Base-by-base conservation (phyloP, 1,139 yeast genomes). In the Diutina scorzettiae region DNA sequence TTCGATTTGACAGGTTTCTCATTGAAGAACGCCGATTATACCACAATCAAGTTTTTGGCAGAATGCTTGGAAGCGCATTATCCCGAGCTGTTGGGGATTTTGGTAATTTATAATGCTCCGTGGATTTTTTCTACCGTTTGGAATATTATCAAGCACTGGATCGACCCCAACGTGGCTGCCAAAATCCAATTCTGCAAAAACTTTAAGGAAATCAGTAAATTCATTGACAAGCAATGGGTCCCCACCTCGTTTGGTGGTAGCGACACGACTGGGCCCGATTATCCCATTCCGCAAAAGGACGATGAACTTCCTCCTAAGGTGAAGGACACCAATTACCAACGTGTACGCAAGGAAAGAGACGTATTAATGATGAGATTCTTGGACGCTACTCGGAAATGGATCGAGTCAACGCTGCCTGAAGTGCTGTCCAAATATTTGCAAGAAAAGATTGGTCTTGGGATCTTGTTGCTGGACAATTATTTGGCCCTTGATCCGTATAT, bases 121-220 rank as follows among this genome's bases (percentile, higher is more conserved):
- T 83, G 95, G 93, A 71, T 86, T 40, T 86, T 86, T 64, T 73
- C 79, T 47, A 84, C 93, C 27, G 81, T 85, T 48, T 86, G 95
- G 95, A 78, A 77, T 47, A 71, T 85, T 50, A 78, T 86, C 53
- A 84, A 81, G 58, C 78, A 76, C 49, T 85, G 95, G 95, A 64
- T 86, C 45, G 95, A 86, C 54, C 95, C 95, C 1, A 89, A 80
- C 8, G 93, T 86, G 39, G 94, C 93, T 0, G 68, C 84, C 24
- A 86, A 84, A 60, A 79, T 86, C 50, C 69, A 72, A 21, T 86
- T 86, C 60, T 83, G 95, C 23, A 76, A 78, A 52, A 63, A 63
- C 43, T 51, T 62, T 12, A 67, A 72, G 42, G 94, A 85, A 46
- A 60, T 86, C 50, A 66, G 65, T 42, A 64, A 77, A 50, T 73